Evolutionary conservation across 495 filamentous ascomycete species (phyloP).

Genomic region (Daldinia caldariorum): DNA sequence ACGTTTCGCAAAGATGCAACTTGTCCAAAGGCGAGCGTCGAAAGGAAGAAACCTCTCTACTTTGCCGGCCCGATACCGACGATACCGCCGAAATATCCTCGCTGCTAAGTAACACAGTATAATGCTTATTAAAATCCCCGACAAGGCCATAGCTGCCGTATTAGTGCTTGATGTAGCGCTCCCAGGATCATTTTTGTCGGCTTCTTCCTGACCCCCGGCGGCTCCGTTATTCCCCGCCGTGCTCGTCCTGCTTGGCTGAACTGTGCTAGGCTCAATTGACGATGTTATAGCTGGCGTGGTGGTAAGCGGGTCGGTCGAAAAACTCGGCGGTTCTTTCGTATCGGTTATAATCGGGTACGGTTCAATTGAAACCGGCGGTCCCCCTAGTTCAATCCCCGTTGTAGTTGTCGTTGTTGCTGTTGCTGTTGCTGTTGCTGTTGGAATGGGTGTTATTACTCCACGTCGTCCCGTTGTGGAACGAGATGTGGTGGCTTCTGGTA

Average conservation of each 20-base stretch:
- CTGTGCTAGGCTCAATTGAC: not conserved
- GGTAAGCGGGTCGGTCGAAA: not conserved
- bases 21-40: not conserved
- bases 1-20: not conserved
- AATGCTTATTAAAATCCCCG: conserved; percentile 45
- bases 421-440: conserved; percentile 2
- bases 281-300: conserved; percentile 1
- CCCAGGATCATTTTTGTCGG: conserved; percentile 1
- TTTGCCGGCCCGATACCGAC: conserved; percentile 39
- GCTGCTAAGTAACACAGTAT: conserved; percentile 40
- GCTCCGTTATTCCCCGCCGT: not conserved
- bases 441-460: not conserved
- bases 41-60: conserved; percentile 32
- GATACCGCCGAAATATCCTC: conserved; percentile 42
- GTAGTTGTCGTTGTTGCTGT: conserved; percentile 1
- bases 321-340: conserved; percentile 1
- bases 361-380: not conserved
- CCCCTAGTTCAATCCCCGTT: not conserved
- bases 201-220: not conserved
- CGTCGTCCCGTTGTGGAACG: not conserved
- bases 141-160: conserved; percentile 48
- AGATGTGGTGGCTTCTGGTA: not conserved
- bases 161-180: conserved; percentile 36
- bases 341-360: not conserved
- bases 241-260: not conserved